Base-by-base conservation (phyloP, 202 grass and related monocot genomes). In the Hordeum pubiflorum region DNA sequence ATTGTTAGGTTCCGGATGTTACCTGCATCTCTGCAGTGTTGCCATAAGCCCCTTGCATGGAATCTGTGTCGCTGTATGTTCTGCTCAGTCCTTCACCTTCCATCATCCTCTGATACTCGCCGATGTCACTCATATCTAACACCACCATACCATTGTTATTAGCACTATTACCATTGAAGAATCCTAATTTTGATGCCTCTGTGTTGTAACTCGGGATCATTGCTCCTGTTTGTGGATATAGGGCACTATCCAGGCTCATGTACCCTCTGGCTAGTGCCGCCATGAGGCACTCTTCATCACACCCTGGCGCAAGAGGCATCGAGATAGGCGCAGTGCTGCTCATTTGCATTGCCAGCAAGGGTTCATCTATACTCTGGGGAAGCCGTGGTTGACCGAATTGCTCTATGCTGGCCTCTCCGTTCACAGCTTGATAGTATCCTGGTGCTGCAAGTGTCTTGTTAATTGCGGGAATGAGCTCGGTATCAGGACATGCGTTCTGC, bases 1-100 rank as follows among this genome's bases (percentile, higher is more conserved):
- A 76, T 23, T 26, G 8, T 57, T 70, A 69, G 39, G 43, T 23
- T 58, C 15, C 7, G n/a, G 87, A 57, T 54, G 8, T 86, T 89
- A 98, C 95, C 92, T 98, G 86, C 80, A 93, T 69, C 52, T 95
- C 90, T 32, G 64, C 55, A 58, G 83, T 60, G 81, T 79, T 83
- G 50, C 52, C 76, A 18, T 87, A 91, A 56, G 78, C 61, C 46
- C 87, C 86, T 63, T 84, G 82, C 70, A 93, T 77, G 76, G 85
- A 84, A 79, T 93, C 86, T 72, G 81, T 83, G 17, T 72, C 78
- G 13, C 60, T 69, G 21, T 89, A 84, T 33, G 75, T 82, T 69
- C 70, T 85, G 62, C 27, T 61, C 24, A 87, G 81, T 50, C 66
- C 86, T 66, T 72, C 73, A 65, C 73, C 61, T 48, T 90, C 85